Evolutionary conservation across 176 grass and related monocot species (phyloP), one percentile per base, ranked within the genome.

Genomic region (Phyllostachys edulis): DNA sequence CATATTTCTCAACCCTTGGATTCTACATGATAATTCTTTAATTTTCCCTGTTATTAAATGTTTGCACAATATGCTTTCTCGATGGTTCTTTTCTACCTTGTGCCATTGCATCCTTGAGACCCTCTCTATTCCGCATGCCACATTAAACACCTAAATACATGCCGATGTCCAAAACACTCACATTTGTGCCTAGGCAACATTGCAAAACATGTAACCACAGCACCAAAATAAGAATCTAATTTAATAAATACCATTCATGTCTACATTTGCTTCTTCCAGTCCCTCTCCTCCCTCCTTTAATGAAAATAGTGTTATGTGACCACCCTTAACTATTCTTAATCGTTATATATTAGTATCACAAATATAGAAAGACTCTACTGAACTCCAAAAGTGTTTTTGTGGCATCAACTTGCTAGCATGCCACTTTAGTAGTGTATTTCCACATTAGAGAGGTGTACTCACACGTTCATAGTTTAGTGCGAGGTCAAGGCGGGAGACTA

Each of bases 391-490:
- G 27, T n/a, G 11, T 46, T 65, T 79, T 36, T 49, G 75, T 18
- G 57, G 24, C 24, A 78, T 29, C 56, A 63, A 18, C 9, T 78
- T 63, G 56, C 38, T 63, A 63, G 24, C 39, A 61, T 77, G 36
- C 39, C 24, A 59, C 34, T 71, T 59, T 57, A 75, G 18, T 76
- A 56, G 1, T 36, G 27, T 10, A 27, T 45, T 62, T 63, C 63
- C 63, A 23, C 29, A 80, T n/a, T 66, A 38, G 34, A 80, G 77
- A 49, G 44, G 62, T 50, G 26, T 80, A 67, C 77, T 80, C 77
- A 67, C 77, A 9, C 20, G 29, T 39, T 67, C 45, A 80, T 80
- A 80, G 78, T 24, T 67, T 4, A 80, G 46, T 51, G 8, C 50
- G 20, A 80, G 63, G 45, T 67, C 63, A 24, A 80, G 63, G 20